Evolutionary conservation across 495 filamentous ascomycete species (phyloP).

Genomic region (Ramalina intermedia): DNA sequence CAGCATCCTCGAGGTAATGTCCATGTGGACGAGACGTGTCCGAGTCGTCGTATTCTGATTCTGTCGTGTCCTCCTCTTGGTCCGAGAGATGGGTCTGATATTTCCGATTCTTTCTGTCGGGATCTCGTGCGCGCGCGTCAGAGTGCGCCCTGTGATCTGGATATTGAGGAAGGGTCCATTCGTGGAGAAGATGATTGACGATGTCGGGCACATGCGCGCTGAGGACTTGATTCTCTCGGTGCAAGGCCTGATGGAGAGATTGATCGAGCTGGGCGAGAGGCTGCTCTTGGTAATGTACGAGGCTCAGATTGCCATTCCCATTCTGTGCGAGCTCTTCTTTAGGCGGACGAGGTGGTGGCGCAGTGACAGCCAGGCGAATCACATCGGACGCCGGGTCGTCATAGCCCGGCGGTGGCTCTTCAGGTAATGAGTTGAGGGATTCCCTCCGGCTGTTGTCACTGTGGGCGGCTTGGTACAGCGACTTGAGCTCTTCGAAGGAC

Average conservation of each 20-base stretch:
- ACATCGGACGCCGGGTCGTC: constrained; percentile 12
- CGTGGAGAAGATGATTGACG: constrained; percentile 23
- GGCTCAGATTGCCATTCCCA: constrained; percentile 6
- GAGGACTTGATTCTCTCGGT: constrained; percentile 27
- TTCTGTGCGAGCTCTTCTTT: constrained; percentile 4
- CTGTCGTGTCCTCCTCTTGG: constrained; percentile 20
- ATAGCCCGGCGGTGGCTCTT: constrained; percentile 18
- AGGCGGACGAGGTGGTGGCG: constrained; percentile 1
- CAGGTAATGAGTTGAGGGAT: constrained; percentile 4
- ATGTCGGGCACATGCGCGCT: constrained; percentile 23
- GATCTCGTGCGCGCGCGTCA: not conserved
- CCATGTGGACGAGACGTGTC: constrained; percentile 13
- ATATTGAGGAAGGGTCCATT: constrained; percentile 20
- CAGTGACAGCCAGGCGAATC: constrained; percentile 6
- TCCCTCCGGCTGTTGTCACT: constrained; percentile 20
- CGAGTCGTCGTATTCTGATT: constrained; percentile 18
- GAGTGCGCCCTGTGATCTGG: not conserved
- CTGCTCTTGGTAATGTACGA: constrained; percentile 20
- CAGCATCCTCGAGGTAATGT: constrained; percentile 24
- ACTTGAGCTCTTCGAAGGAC: constrained; percentile 27
- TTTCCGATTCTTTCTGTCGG: constrained; percentile 3
- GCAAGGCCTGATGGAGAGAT: constrained; percentile 22
- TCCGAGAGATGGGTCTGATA: not conserved
- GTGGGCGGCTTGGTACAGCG: constrained; percentile 26
- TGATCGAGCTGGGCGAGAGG: constrained; percentile 22